These are phyloP conservation scores for Huntiella decipiens DNA, from an alignment of 2,329 filamentous ascomycete genomes.

Conservation along the genomic window DNA sequence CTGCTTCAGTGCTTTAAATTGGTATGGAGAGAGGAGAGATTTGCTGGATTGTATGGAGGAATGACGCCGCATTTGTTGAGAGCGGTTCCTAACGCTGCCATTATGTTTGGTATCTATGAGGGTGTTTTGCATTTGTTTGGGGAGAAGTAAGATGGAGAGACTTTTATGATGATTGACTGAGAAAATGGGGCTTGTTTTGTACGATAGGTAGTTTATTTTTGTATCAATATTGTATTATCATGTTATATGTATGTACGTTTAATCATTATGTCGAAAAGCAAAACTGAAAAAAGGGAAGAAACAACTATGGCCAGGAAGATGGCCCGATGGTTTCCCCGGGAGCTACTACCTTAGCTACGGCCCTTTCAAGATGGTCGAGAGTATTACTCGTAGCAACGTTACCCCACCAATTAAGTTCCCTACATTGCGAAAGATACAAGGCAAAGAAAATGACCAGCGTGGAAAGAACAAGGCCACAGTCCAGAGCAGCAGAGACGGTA, in stretches of 20 bases:
- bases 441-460: conserved; percentile 54
- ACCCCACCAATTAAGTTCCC: conserved; percentile 43
- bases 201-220: background rate
- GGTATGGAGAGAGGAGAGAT: conserved; percentile 74
- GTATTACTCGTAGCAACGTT: conserved; percentile 30
- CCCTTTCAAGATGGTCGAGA: conserved; percentile 25
- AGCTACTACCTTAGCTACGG: conserved; percentile 24
- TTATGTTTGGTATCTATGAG: conserved; percentile 87
- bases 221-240: background rate
- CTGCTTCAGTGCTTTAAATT: conserved; percentile 74
- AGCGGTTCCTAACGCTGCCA: conserved; percentile 78
- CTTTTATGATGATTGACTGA: background rate
- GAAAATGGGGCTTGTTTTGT: background rate
- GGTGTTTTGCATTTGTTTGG: conserved; percentile 32
- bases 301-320: conserved; percentile 23
- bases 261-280: background rate
- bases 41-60: conserved; percentile 73
- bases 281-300: background rate
- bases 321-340: conserved; percentile 33
- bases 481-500: conserved; percentile 50
- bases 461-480: conserved; percentile 45
- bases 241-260: background rate
- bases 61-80: conserved; percentile 80
- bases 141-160: conserved; percentile 2
- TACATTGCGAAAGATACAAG: conserved; percentile 38